Base-by-base conservation (phyloP, 2,329 filamentous ascomycete genomes). In the Chalaropsis thielavioides region DNA sequence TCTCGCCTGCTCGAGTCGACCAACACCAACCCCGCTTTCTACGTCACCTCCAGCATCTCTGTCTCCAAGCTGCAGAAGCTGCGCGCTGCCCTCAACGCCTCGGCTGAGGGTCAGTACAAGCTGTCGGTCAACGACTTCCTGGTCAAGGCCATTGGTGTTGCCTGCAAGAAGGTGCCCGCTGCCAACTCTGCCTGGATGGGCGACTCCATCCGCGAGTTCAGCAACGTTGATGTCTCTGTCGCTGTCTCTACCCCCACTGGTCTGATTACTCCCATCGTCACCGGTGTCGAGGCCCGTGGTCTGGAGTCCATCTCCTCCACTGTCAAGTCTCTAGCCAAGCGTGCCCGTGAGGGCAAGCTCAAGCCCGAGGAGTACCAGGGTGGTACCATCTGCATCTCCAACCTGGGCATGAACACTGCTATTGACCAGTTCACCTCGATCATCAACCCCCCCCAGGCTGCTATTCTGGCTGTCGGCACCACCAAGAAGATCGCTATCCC, bases 311-410 rank as follows among this genome's bases (percentile, higher is more conserved):
- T 99, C 79, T 96, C 91, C 64, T 78, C 82, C 72, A 83, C 89
- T 75, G 87, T 99, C 80, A 97, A 97, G 83, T 91, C 96, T 74
- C 89, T 99, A 65, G 92, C 92, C 74, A 96, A 95, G 85, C 90
- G 90, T 75, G 94, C 94, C 68, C 86, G 91, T 68, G 94, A 97
- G 71, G 89, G 90, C 79, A 99, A 97, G 86, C 88, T 99, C 72
- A 97, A 97, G 87, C 94, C 94, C 60, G 92, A 99, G 77, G 92
- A 99, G 79, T 99, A 95, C 85, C 92, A 96, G 82, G 94, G 94
- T 65, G 94, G 94, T 75, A 95, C 90, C 75, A 96, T 99, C 79
- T 96, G 92, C 76, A 97, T 99, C 79, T 95, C 90, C 80, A 99
- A 99, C 85, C 95, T 99, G 94, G 94, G 94, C 77, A 99, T 99